phyloP scores from a whole-genome alignment of 208 protist genomes.

The Wallacemonas sp. region DNA sequence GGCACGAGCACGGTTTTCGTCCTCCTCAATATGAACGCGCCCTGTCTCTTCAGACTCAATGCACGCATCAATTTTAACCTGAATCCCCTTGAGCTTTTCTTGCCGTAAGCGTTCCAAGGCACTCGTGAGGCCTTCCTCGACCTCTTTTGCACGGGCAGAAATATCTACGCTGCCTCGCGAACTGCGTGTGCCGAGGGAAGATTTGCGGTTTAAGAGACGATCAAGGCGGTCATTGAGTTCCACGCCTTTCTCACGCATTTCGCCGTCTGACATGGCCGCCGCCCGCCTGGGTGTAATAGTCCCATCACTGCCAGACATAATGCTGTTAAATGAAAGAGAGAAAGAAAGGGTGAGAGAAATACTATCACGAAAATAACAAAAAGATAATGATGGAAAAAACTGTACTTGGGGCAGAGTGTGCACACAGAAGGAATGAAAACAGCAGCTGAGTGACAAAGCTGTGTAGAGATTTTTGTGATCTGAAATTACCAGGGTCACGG shows the following conservation, averaged over 20 bases:
- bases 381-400: too few relatives aligned
- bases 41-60: background rate
- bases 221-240: constrained; percentile 12
- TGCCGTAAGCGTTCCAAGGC: background rate
- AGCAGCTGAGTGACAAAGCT: background rate
- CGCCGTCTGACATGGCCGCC: background rate
- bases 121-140: constrained; percentile 10
- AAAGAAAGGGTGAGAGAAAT: background rate
- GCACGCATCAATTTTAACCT: constrained; percentile 4
- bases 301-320: background rate
- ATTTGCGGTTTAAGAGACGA: constrained; percentile 6
- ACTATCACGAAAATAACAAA: background rate
- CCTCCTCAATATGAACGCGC: constrained; percentile 1
- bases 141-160: constrained; percentile 7
- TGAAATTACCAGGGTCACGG: too few relatives aligned
- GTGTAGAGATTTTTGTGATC: too few relatives aligned
- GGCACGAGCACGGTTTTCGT: background rate
- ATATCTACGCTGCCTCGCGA: constrained; percentile 12
- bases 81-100: background rate
- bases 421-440: background rate
- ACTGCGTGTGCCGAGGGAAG: background rate
- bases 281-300: background rate
- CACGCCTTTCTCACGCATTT: constrained; percentile 8
- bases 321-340: background rate
- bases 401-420: background rate